Evolutionary conservation across 352 stramenopile species (phyloP), one percentile per base, ranked within the genome.

Genomic region (Phytophthora hibernalis): DNA sequence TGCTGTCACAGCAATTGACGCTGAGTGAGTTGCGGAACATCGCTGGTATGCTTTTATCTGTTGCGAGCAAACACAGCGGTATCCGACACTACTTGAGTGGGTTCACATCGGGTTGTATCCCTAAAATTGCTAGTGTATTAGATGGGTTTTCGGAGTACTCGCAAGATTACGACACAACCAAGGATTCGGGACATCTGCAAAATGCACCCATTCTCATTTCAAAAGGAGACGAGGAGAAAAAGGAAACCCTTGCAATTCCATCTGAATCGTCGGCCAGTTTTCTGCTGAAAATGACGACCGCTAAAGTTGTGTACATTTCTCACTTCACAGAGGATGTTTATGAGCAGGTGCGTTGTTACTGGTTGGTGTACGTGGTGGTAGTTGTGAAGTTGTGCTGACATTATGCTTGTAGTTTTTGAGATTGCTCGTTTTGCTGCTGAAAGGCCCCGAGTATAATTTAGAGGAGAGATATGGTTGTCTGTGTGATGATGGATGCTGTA

Each of bases 281-380:
- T 47, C 31, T 68, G 12, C 49, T 72, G 20, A 68, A 62, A 42
- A 9, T 72, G 35, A 37, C 59, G 5, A 54, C 51, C 21, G 18
- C 26, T 9, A 77, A 73, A 37, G 43, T 28, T 7, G 43, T 76
- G 6, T 76, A 65, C 38, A 52, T 78, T 44, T 80, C 72, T 3
- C 43, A 78, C 26, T 80, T 63, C 28, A 76, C 47, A 2, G 72
- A 80, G 42, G 69, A 67, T 28, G 61, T 78, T 45, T 80, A 80
- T 24, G 65, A 76, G 28, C 54, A 76, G 69, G 72, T 80, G 63
- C 42, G 55, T 50, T 35, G 30, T 64, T 20, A n/a, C 28, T 43
- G n/a, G 11, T 58, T 2, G 18, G 8, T 18, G 13, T 7, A 18
- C 35, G 9, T 38, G 13, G 2, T 13, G 31, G 13, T 30, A 28